These are phyloP conservation scores for Cladophialophora exuberans DNA, from an alignment of 2,329 filamentous ascomycete species.

Conservation along the genomic window DNA sequence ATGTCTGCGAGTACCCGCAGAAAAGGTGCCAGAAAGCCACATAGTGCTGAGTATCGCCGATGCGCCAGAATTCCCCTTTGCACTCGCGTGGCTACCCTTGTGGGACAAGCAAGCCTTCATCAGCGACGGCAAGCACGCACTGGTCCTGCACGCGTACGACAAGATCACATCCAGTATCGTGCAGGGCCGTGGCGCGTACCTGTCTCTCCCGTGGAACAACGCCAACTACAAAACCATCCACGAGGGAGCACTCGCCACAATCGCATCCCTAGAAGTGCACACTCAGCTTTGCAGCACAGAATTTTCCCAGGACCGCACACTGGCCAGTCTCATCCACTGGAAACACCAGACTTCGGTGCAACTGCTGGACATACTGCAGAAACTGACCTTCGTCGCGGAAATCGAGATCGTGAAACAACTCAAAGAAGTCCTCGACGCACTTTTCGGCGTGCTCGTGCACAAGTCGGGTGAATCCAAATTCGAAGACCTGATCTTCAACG, in stretches of 20 bases:
- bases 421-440: constrained; percentile 82
- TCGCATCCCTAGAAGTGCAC: constrained; percentile 76
- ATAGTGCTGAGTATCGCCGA: constrained; percentile 89
- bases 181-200: constrained; percentile 80
- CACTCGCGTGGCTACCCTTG: constrained; percentile 87
- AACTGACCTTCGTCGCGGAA: constrained; percentile 90
- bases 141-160: constrained; percentile 88
- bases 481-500: constrained; percentile 89
- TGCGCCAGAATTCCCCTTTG: constrained; percentile 84
- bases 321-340: constrained; percentile 86
- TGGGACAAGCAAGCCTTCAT: constrained; percentile 93
- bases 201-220: constrained; percentile 76
- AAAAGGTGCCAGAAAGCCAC: constrained; percentile 81
- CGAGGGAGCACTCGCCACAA: constrained; percentile 72
- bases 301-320: constrained; percentile 87
- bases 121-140: constrained; percentile 77
- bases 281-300: constrained; percentile 93
- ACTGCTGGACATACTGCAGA: constrained; percentile 73
- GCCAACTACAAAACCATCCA: constrained; percentile 57
- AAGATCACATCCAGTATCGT: constrained; percentile 77
- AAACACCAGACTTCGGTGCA: constrained; percentile 73
- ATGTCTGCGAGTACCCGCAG: constrained; percentile 74
- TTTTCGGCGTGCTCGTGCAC: constrained; percentile 90
- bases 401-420: constrained; percentile 97
- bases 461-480: constrained; percentile 89